These are phyloP conservation scores for Chimonanthus praecox DNA, from an alignment of 164 flowering plant genomes.

Conservation along the genomic window DNA sequence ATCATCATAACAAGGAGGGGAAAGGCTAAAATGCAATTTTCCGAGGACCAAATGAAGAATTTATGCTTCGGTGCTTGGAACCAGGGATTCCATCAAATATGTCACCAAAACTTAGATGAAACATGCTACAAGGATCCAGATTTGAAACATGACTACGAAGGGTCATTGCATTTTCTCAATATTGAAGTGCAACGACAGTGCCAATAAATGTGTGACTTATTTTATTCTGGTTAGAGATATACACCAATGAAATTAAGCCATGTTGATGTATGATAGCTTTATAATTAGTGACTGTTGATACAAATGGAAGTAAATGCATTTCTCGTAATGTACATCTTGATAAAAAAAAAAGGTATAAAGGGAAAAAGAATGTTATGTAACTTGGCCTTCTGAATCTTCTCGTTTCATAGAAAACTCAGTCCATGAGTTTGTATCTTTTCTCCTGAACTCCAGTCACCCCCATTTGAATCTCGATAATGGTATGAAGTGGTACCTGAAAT, in stretches of 20 bases:
- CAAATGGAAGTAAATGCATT: background rate
- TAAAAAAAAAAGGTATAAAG: background rate
- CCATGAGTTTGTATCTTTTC: constrained; percentile 97
- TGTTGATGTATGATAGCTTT: background rate
- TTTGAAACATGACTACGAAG: background rate
- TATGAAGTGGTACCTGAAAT: constrained; percentile 89
- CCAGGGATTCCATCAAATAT: background rate
- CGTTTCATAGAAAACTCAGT: constrained; percentile 22
- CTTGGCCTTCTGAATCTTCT: background rate
- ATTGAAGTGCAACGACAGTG: background rate
- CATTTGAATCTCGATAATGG: constrained; percentile 97
- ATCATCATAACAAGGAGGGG: background rate
- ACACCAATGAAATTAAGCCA: background rate
- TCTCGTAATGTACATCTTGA: background rate
- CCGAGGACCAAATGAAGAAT: background rate
- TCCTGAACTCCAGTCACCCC: constrained; percentile 97
- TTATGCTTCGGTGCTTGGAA: no score
- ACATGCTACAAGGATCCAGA: background rate
- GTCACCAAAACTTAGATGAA: background rate
- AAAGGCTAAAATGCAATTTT: background rate
- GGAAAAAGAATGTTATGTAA: background rate
- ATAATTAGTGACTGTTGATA: background rate
- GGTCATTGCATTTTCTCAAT: background rate
- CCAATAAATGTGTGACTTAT: background rate
- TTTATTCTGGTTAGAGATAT: background rate